Evolutionary conservation across 345 rosid genomes (phyloP).

Genomic region (Balakata baccata): DNA sequence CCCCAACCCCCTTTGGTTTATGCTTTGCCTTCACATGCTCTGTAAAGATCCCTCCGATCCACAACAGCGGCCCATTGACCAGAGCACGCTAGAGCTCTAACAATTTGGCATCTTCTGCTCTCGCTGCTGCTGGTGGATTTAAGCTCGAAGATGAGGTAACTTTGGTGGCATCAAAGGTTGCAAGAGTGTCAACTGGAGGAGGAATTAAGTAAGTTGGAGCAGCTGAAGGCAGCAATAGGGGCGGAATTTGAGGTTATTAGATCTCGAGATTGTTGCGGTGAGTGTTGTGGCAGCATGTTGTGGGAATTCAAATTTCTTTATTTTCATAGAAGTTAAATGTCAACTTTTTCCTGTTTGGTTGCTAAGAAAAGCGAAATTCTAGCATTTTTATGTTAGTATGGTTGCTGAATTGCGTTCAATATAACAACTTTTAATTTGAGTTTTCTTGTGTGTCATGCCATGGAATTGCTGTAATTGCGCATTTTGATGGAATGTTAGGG

Average conservation of each 20-base stretch:
- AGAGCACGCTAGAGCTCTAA: constrained; percentile 82
- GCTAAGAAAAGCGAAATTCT: not conserved
- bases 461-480: not conserved
- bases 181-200: constrained; percentile 26
- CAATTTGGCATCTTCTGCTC: constrained; percentile 25
- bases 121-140: constrained; percentile 20
- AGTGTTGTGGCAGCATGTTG: constrained; percentile 20
- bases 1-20: too few species aligned
- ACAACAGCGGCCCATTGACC: constrained; percentile 91
- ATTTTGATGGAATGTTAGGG: not conserved
- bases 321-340: not conserved
- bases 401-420: not conserved
- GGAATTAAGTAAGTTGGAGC: constrained; percentile 64
- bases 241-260: constrained; percentile 74
- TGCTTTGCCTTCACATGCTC: too few species aligned
- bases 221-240: constrained; percentile 68
- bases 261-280: constrained; percentile 87
- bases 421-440: not conserved
- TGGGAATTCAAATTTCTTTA: not conserved
- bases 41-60: constrained; percentile 59
- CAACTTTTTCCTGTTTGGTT: not conserved
- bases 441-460: not conserved
- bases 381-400: not conserved
- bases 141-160: constrained; percentile 31
- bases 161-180: constrained; percentile 15